Evolutionary conservation across 2,329 filamentous ascomycete genomes (phyloP).

Genomic region (Xylariaceae sp.): DNA sequence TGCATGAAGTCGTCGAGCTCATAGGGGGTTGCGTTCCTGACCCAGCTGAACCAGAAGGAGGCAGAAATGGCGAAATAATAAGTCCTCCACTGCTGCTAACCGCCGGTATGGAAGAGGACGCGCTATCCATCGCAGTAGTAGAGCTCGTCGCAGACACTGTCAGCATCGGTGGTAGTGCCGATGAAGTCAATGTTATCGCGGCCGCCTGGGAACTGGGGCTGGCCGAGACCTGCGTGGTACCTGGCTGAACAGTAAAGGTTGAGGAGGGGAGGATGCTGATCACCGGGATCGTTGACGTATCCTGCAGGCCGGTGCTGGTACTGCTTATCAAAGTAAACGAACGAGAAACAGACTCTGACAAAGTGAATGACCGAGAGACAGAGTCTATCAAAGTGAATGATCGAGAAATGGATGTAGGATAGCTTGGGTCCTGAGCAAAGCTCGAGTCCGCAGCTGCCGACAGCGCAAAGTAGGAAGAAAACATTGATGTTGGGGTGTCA

Average conservation of each 20-base stretch:
- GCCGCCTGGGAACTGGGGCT: conserved; percentile 1
- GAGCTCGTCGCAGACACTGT: conserved; percentile 5
- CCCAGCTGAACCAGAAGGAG: conserved; percentile 1
- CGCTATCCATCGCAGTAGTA: conserved; percentile 3
- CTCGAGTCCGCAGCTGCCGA: conserved; percentile 5
- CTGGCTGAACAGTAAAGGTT: not conserved
- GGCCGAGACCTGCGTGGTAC: not conserved
- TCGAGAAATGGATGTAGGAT: conserved; percentile 18
- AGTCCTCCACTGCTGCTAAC: not conserved
- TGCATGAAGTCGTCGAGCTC: not conserved
- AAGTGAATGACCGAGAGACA: conserved; percentile 22
- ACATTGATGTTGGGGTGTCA: conserved; percentile 7
- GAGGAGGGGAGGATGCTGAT: conserved; percentile 21
- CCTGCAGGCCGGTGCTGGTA: conserved; percentile 1
- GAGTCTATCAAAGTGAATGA: conserved; percentile 21
- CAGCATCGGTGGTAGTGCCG: not conserved
- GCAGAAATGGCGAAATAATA: conserved; percentile 6
- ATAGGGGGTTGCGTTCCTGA: not conserved
- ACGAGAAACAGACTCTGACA: conserved; percentile 19
- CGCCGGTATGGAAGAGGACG: not conserved
- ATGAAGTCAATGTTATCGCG: conserved; percentile 5
- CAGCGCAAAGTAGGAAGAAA: conserved; percentile 12
- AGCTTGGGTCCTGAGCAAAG: conserved; percentile 1
- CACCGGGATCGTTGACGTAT: conserved; percentile 19
- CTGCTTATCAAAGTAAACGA: conserved; percentile 23